Base-by-base conservation (phyloP, 2,329 filamentous ascomycete species). In the Lecanicillium sp. region DNA sequence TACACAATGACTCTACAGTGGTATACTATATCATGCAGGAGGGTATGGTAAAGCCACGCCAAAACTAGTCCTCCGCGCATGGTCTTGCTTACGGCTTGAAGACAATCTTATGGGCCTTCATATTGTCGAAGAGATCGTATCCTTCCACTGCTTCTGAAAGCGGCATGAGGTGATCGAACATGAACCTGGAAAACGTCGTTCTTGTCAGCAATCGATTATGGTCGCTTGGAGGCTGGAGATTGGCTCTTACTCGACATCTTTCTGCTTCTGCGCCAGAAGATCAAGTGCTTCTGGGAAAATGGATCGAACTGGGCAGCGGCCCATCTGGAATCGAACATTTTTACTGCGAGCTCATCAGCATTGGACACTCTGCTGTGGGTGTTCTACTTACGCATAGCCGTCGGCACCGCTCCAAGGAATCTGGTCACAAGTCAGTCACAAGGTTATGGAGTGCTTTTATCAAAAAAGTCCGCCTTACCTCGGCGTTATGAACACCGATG, bases 21-120 rank as follows among this genome's bases (percentile, higher is more conserved):
- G 84, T 88, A 33, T 93, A 91, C 67, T 93, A 93, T 61, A 76
- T 90, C 53, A 79, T 91, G 63, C 87, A 91, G 58, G 86, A 91
- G 63, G 87, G 87, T n/a, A 81, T 90, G 54, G 86, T 91, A 45
- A 93, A 91, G 70, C 87, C 87, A 20, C 75, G 87, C 49, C 87
- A 91, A 64, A 93, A 93, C 62, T 91, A 69, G 75, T 20, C 19
- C 19, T 23, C 11, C 26, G 20, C 24, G 10, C 19, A 38, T 6
- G 6, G 17, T 17, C 11, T 3, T 39, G 14, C 20, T 11, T 56
- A 77, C 12, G 70, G 73, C 52, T 73, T 75, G 59, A 88, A 88
- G 14, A 87, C 74, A 12, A 89, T 81, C 69, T 89, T 88, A 57
- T 87, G 83, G 17, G 76, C 83, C 65, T 83, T 78, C 77, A 84